phyloP scores from a whole-genome alignment of 140 eudicot genomes.

The Ambrosia hybrid region DNA sequence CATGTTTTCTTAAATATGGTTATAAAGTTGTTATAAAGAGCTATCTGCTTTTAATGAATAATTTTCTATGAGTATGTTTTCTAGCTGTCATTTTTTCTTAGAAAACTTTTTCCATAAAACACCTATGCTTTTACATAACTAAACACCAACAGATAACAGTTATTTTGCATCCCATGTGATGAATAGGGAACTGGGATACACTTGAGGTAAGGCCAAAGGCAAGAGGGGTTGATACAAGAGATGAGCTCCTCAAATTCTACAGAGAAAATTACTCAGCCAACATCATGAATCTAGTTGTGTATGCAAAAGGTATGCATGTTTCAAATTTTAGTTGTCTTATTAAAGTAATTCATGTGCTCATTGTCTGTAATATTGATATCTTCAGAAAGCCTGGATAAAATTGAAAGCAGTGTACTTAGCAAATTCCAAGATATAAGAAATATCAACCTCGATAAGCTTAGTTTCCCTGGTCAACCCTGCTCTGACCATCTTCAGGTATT shows the following conservation, averaged over 20 bases:
- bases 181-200: slow-evolving; percentile 87
- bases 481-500: slow-evolving; percentile 92
- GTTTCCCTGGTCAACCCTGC: slow-evolving; percentile 92
- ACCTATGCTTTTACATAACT: background rate
- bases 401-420: slow-evolving; percentile 51
- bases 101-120: background rate
- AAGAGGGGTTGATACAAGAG: slow-evolving; percentile 78
- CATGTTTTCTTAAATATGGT: too few species aligned
- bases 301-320: slow-evolving; percentile 62
- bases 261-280: slow-evolving; percentile 84
- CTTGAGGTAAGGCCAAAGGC: slow-evolving; percentile 83
- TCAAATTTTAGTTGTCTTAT: slow-evolving; percentile 3
- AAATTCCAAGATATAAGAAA: slow-evolving; percentile 77
- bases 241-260: slow-evolving; percentile 81
- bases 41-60: background rate
- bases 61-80: background rate
- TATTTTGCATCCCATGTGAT: slow-evolving; percentile 8
- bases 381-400: slow-evolving; percentile 73
- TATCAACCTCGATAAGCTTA: slow-evolving; percentile 42
- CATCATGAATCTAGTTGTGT: slow-evolving; percentile 81
- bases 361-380: slow-evolving; percentile 13
- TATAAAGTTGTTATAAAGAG: too few species aligned
- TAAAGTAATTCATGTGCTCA: slow-evolving; percentile 1
- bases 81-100: background rate
- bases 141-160: background rate